Conservation (phyloP, 345 rosid species). For the Garcia nutans region DNA sequence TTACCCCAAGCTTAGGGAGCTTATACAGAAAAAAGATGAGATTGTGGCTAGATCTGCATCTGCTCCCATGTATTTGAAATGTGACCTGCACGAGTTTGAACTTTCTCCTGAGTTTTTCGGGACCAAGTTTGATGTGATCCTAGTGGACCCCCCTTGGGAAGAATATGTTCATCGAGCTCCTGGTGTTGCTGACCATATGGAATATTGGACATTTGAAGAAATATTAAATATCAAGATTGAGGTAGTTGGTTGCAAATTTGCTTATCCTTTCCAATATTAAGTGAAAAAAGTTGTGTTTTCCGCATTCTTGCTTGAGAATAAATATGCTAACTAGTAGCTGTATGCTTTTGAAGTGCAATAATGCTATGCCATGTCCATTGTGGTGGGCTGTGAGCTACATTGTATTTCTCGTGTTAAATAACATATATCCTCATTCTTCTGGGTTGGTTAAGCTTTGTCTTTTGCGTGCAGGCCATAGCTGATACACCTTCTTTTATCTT, state of each 20-base stretch:
- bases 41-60: constrained; percentile 88
- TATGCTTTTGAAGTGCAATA: background rate
- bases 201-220: constrained; percentile 97
- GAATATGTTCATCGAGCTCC: constrained; percentile 99
- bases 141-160: constrained; percentile 99
- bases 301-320: constrained; percentile 1
- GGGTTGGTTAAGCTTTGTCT: background rate
- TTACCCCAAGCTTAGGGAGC: constrained; percentile 97
- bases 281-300: constrained; percentile 13
- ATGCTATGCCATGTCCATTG: background rate
- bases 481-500: constrained; percentile 97
- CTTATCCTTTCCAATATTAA: background rate
- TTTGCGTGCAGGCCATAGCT: constrained; percentile 70
- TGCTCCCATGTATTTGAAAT: constrained; percentile 87
- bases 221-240: constrained; percentile 90
- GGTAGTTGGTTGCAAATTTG: constrained; percentile 41
- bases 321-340: background rate
- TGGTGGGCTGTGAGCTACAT: background rate
- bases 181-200: constrained; percentile 95
- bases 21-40: constrained; percentile 99
- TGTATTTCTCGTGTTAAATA: background rate
- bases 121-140: constrained; percentile 96
- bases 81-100: constrained; percentile 80
- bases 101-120: constrained; percentile 90
- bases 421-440: background rate